Percentiles rank a stretch among this genome's conserved stretches.
Conservation (phyloP, 192 early-diverging fungal species). For the Spizellomyces punctatus region DNA sequence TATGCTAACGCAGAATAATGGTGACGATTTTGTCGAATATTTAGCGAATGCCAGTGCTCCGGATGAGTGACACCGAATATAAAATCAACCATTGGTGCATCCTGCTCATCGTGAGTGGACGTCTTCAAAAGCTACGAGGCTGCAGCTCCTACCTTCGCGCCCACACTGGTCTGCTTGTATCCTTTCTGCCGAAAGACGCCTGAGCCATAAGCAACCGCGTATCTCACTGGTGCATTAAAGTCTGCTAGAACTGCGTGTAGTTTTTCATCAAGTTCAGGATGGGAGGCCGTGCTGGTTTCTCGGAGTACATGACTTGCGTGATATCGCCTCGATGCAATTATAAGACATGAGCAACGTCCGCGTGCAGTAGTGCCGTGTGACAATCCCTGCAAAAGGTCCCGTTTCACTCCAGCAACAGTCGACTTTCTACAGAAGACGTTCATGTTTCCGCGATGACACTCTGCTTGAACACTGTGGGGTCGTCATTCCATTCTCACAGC, state of each 20-base stretch:
- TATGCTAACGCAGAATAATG: conserved; percentile 87
- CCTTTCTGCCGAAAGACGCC: conserved; percentile 91
- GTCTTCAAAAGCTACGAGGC: background rate
- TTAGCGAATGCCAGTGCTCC: conserved; percentile 96
- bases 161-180: conserved; percentile 45
- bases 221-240: conserved; percentile 61
- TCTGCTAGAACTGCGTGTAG: conserved; percentile 10
- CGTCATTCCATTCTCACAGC: too few species aligned
- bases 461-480: too few species aligned
- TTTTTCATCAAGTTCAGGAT: conserved; percentile 1
- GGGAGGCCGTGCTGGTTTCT: too few species aligned
- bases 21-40: conserved; percentile 85
- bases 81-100: conserved; percentile 90
- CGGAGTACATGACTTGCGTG: too few species aligned
- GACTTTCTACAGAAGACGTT: too few species aligned
- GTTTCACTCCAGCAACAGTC: too few species aligned
- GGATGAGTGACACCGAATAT: conserved; percentile 95
- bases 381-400: too few species aligned
- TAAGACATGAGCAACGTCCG: too few species aligned
- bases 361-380: too few species aligned
- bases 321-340: too few species aligned
- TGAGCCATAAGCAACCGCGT: conserved; percentile 94
- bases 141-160: conserved; percentile 21
- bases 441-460: too few species aligned
- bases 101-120: conserved; percentile 22